Conservation (phyloP, 1,284 basidiomycete genomes). For the Trichosporon ovoides region DNA sequence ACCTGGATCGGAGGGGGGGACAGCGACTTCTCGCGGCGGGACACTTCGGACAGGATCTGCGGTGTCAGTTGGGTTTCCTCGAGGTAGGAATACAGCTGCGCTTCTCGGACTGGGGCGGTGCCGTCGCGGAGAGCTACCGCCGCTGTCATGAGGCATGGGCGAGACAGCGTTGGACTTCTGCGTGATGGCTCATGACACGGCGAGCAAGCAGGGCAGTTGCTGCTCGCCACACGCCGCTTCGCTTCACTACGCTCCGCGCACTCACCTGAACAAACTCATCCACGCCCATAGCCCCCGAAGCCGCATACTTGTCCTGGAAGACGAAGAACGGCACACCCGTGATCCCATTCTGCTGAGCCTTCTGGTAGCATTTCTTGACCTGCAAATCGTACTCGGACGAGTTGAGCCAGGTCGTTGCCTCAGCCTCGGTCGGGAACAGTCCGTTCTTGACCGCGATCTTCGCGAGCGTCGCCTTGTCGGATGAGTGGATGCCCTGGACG, state of each 20-base stretch:
- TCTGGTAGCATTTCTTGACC: slow-evolving; percentile 37
- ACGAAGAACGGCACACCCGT: slow-evolving; percentile 52
- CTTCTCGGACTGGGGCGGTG: no score
- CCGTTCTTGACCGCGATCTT: slow-evolving; percentile 40
- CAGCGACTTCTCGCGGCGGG: slow-evolving; percentile 7
- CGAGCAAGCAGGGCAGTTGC: no score
- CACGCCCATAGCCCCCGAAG: slow-evolving; percentile 49
- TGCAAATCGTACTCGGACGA: slow-evolving; percentile 36
- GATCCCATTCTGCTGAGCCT: slow-evolving; percentile 43
- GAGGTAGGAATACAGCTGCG: no score
- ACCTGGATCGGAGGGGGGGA: slow-evolving; percentile 6
- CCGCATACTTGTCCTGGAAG: slow-evolving; percentile 46
- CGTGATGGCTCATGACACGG: no score
- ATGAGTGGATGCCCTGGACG: slow-evolving; percentile 43
- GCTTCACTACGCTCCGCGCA: no score
- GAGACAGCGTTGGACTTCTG: no score
- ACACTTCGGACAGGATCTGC: slow-evolving; percentile 11
- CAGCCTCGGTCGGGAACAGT: slow-evolving; percentile 35
- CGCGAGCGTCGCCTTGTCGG: slow-evolving; percentile 39
- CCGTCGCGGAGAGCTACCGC: no score
- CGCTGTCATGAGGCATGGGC: no score
- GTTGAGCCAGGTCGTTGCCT: slow-evolving; percentile 34
- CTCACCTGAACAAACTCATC: slow-evolving; percentile 51
- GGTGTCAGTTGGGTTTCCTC: no score
- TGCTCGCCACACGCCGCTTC: no score